Conservation (phyloP, 192 early-diverging fungal genomes). For the Mycoemilia scoparia region DNA sequence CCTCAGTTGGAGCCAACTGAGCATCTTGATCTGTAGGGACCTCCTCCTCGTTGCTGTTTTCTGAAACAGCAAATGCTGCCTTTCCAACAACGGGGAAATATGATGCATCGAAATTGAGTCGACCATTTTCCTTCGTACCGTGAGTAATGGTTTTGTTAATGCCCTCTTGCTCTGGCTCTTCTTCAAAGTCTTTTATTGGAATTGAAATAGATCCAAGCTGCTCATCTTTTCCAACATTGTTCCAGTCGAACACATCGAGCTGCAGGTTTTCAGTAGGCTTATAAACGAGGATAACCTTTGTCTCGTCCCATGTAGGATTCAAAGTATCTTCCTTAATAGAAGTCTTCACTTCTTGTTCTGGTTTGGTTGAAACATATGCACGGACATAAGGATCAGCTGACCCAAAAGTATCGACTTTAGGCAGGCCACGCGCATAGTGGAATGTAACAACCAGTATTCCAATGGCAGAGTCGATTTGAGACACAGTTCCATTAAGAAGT, state of each 20-base stretch:
- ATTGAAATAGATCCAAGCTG: slow-evolving; percentile 26
- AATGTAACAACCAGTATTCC: slow-evolving; percentile 74
- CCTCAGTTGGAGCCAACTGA: too few relatives aligned
- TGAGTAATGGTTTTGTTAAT: slow-evolving; percentile 23
- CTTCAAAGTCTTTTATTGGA: slow-evolving; percentile 27
- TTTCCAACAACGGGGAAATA: slow-evolving; percentile 23
- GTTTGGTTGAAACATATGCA: slow-evolving; percentile 49
- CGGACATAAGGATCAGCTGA: slow-evolving; percentile 75
- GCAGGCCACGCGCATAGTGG: slow-evolving; percentile 59
- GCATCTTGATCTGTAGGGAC: too few relatives aligned
- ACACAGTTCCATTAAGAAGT: slow-evolving; percentile 49
- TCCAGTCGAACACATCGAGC: slow-evolving; percentile 69
- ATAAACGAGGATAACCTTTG: slow-evolving; percentile 52
- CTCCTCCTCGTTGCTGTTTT: slow-evolving; percentile 17
- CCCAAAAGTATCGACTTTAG: slow-evolving; percentile 75
- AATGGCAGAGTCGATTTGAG: slow-evolving; percentile 46
- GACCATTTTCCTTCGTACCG: slow-evolving; percentile 24
- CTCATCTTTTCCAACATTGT: slow-evolving; percentile 55
- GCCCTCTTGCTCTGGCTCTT: slow-evolving; percentile 27
- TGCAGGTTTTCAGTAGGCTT: slow-evolving; percentile 52
- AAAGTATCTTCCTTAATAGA: slow-evolving; percentile 49
- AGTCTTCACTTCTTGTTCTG: slow-evolving; percentile 40
- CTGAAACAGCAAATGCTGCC: slow-evolving; percentile 18
- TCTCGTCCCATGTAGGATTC: slow-evolving; percentile 79
- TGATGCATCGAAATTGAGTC: slow-evolving; percentile 21